Base-by-base conservation (phyloP, 306 rosid genomes). In the Fragaria iinumae region DNA sequence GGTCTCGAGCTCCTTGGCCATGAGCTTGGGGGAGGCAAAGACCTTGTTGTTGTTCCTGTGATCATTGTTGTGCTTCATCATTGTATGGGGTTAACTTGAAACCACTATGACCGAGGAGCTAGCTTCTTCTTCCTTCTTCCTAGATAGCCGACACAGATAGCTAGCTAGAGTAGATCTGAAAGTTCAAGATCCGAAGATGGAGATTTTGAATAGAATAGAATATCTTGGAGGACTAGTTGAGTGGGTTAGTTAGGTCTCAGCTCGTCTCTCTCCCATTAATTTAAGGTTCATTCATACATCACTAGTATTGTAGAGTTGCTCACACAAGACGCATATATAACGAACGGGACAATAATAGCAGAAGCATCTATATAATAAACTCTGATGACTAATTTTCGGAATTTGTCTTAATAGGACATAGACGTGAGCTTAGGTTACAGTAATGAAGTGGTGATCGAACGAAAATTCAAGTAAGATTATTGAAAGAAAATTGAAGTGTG, bases 1-100 rank as follows among this genome's bases (percentile, higher is more conserved):
- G 2, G 78, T 75, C 17, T 25, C 25, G 25, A 25, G 25, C 25
- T 88, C 89, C 62, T 83, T 85, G 57, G 89, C 77, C 23, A 83
- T 8, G 25, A 71, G 72, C 67, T 77, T 80, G 0, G 84, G n/a
- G 82, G 69, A 23, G 23, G 29, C 2, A 4, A 78, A 72, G 70
- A 67, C 52, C 11, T 77, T 69, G 60, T 82, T 72, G 18, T 74
- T 69, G 60, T 85, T 73, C 14, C 82, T 79, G 71, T 34, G 34
- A 39, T 11, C 41, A 62, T 72, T 38, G 44, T 63, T 62, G 12
- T 12, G 17, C 69, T 45, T 52, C 21, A 13, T n/a, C 29, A 64
- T 34, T 34, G 11, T 16, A 21, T 34, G 6, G 21, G 44, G 11
- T 17, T 57, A 23, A 23, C 65, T 23, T 27, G 41, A 49, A 49